Evolutionary conservation across 306 rosid species (phyloP).

Genomic region (Phaseolus lunatus): DNA sequence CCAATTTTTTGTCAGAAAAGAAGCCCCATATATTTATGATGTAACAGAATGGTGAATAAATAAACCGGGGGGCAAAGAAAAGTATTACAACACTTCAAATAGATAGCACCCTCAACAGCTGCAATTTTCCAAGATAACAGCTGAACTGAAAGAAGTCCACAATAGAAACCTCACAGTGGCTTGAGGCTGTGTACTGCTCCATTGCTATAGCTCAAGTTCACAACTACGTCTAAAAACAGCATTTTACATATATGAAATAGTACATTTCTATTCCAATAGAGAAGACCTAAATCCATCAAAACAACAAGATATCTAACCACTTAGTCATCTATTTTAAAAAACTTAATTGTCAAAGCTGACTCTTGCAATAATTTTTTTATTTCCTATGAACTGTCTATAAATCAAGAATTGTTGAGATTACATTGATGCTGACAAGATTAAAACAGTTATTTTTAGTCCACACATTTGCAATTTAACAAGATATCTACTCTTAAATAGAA

Average conservation of each 20-base stretch:
- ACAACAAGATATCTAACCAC: neutral
- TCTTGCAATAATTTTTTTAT: neutral
- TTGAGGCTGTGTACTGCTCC: neutral
- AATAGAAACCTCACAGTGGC: neutral
- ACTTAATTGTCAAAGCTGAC: slow-evolving; percentile 1
- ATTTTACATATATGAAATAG: neutral
- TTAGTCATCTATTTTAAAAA: neutral
- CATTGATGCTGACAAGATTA: slow-evolving; percentile 7
- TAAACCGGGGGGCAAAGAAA: neutral
- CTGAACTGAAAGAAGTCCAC: neutral
- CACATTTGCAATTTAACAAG: slow-evolving; percentile 1
- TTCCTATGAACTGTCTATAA: neutral
- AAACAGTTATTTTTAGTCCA: slow-evolving; percentile 12
- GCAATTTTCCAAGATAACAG: neutral
- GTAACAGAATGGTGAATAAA: neutral
- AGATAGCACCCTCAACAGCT: neutral
- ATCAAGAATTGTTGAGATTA: neutral
- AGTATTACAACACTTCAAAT: neutral
- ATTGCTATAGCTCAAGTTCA: neutral
- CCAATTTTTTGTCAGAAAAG: neutral
- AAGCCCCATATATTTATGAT: neutral
- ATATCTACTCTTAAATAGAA: neutral
- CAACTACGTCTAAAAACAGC: neutral
- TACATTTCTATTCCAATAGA: slow-evolving; percentile 10
- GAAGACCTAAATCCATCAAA: slow-evolving; percentile 21